phyloP scores from a whole-genome alignment of 2,329 filamentous ascomycete species.

The Fusarium lateritium region DNA sequence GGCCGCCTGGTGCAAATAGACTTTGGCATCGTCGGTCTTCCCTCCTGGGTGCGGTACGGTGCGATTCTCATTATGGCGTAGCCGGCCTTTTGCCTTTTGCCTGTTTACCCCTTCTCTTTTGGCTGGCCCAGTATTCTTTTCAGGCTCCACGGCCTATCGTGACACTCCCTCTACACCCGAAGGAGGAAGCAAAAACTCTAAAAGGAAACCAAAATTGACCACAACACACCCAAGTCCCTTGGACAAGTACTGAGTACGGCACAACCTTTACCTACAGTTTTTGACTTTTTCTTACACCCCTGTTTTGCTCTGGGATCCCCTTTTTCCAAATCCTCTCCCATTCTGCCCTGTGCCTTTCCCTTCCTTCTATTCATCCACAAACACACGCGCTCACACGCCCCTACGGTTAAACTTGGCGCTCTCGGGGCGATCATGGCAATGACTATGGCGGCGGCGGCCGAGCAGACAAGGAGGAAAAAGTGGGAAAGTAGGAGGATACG shows the following conservation, averaged over 20 bases:
- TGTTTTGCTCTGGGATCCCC: slow-evolving; percentile 25
- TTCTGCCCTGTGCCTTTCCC: slow-evolving; percentile 9
- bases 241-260: slow-evolving; percentile 31
- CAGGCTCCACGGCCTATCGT: slow-evolving; percentile 24
- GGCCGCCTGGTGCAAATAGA: slow-evolving; percentile 45
- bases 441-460: slow-evolving; percentile 28
- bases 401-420: slow-evolving; percentile 20
- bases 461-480: slow-evolving; percentile 30
- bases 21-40: slow-evolving; percentile 44
- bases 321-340: slow-evolving; percentile 23
- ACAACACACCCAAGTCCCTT: slow-evolving; percentile 30
- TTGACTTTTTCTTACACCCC: slow-evolving; percentile 28
- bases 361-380: slow-evolving; percentile 23
- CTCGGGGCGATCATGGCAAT: slow-evolving; percentile 31
- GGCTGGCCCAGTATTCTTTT: slow-evolving; percentile 30
- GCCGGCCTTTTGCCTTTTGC: slow-evolving; percentile 30
- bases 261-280: slow-evolving; percentile 20
- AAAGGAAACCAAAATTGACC: slow-evolving; percentile 36
- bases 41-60: slow-evolving; percentile 7
- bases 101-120: slow-evolving; percentile 24
- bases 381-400: slow-evolving; percentile 24
- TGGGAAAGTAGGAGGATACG: slow-evolving; percentile 23
- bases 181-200: slow-evolving; percentile 40
- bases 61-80: slow-evolving; percentile 33
- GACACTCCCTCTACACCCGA: slow-evolving; percentile 35